A percentile compares a stretch with the other conserved stretches of the same genome.
These are phyloP conservation scores for Phalaenopsis hybrid DNA, from an alignment of 116 monocot genomes.

Conservation along the genomic window DNA sequence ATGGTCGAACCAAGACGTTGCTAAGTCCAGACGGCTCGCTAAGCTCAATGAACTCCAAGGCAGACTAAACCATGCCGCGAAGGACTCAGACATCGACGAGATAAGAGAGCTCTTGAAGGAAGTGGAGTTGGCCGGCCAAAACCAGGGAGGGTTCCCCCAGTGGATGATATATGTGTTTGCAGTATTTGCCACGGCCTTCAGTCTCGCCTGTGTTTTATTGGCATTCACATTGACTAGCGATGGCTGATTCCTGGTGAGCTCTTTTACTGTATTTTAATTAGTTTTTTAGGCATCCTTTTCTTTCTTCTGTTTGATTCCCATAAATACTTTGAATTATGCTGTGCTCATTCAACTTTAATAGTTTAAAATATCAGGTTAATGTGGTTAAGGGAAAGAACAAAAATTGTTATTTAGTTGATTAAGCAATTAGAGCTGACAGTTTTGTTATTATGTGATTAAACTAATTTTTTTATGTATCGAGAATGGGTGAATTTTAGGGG, in stretches of 20 bases:
- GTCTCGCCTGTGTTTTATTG: conserved; percentile 44
- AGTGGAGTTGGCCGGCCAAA: conserved; percentile 70
- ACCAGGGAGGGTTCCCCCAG: conserved; percentile 29
- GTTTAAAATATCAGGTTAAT: too few relatives aligned
- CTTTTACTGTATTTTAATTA: not conserved
- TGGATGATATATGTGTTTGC: conserved; percentile 54
- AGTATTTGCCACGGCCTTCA: conserved; percentile 30
- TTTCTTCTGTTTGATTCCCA: too few relatives aligned
- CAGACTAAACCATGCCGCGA: conserved; percentile 53
- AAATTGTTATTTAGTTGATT: too few relatives aligned
- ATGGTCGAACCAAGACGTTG: conserved; percentile 59
- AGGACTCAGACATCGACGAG: conserved; percentile 75
- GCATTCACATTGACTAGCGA: conserved; percentile 70
- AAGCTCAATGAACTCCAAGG: conserved; percentile 62
- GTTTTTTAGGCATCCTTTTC: too few relatives aligned
- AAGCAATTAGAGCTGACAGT: too few relatives aligned
- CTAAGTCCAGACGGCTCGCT: conserved; percentile 36
- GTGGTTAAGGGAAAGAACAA: too few relatives aligned
- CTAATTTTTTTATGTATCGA: too few relatives aligned
- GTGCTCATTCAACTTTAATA: too few relatives aligned
- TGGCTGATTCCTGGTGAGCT: conserved; percentile 37
- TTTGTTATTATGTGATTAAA: too few relatives aligned
- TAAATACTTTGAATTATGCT: too few relatives aligned
- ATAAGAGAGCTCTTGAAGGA: conserved; percentile 56
- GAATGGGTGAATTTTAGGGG: too few relatives aligned